These are phyloP conservation scores for Hericium rajendrae DNA, from an alignment of 768 basidiomycete species.

Conservation along the genomic window DNA sequence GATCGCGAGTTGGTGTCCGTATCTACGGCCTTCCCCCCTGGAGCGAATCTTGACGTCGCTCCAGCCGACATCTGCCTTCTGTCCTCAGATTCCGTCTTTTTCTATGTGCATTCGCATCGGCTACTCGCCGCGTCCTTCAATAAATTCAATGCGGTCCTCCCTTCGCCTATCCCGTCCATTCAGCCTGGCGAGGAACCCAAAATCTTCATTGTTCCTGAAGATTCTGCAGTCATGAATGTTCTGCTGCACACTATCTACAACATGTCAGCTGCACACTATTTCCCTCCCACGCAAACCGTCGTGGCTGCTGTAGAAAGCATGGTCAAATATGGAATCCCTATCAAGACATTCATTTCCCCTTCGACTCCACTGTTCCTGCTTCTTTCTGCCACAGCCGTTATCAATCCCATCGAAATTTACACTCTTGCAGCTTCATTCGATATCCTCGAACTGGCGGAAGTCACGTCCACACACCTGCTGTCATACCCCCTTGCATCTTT, in stretches of 20 bases:
- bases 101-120: conserved; percentile 21
- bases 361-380: conserved; percentile 22
- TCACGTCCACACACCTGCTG: conserved; percentile 29
- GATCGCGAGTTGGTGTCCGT: conserved; percentile 4
- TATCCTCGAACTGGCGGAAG: conserved; percentile 30
- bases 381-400: conserved; percentile 25
- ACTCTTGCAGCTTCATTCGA: conserved; percentile 28
- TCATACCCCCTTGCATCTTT: conserved; percentile 24
- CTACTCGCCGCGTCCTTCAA: conserved; percentile 19
- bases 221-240: conserved; percentile 23
- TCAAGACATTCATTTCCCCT: conserved; percentile 19
- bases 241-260: conserved; percentile 26
- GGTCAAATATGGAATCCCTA: conserved; percentile 19
- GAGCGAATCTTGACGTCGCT: conserved; percentile 6
- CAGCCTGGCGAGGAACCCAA: conserved; percentile 3
- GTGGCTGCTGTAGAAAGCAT: conserved; percentile 18
- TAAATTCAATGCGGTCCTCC: conserved; percentile 10
- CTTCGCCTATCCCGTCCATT: background rate
- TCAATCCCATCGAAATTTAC: conserved; percentile 31
- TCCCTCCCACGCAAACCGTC: conserved; percentile 20
- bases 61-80: conserved; percentile 19
- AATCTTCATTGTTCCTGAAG: conserved; percentile 20
- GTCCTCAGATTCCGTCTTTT: conserved; percentile 22
- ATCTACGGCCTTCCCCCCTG: conserved; percentile 16
- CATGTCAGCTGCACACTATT: conserved; percentile 18